Base-by-base conservation (phyloP, 306 rosid species). In the Begonia masoniana region DNA sequence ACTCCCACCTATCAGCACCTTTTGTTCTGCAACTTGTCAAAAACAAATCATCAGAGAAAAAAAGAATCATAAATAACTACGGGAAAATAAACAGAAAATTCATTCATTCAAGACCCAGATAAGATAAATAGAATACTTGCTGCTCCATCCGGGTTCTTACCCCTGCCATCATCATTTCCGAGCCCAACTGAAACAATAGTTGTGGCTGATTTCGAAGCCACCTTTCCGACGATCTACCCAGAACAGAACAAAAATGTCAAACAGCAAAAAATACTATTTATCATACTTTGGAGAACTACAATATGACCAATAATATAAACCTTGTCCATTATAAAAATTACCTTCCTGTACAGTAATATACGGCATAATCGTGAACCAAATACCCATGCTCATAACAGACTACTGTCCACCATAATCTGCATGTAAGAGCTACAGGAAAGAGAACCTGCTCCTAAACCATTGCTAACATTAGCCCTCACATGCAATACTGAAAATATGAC, bases 371-470 rank as follows among this genome's bases (percentile, higher is more conserved):
- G 87, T 50, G 73, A 58, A 77, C 86, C 99, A 81, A 79, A 54
- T 75, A 64, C 46, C 96, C 99, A 62, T 92, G 95, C 4, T 96
- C 95, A 58, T 83, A 86, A 68, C 96, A 73, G 50, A 83, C 83
- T 43, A 63, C 52, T 0, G 87, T 43, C 68, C 86, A 43, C 88
- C 84, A 43, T 86, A 81, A 74, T 81, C 87, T 3, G 99, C 88
- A 26, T n/a, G 99, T 86, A 36, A 91, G 66, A 16, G 96, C 75
- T 15, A 50, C 50, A 15, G 88, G 86, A 45, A 78, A 54, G n/a
- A 57, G 71, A 76, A 81, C 65, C 99, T 86, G 86, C 61, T 43
- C 6, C 35, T 16, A 49, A 41, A 21, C 35, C 60, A 71, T 16
- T 39, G 24, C 60, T 52, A 43, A 50, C 14, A 48, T 31, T 19